Conservation (phyloP, 169 alveolate species). For the Eimeria praecox region DNA sequence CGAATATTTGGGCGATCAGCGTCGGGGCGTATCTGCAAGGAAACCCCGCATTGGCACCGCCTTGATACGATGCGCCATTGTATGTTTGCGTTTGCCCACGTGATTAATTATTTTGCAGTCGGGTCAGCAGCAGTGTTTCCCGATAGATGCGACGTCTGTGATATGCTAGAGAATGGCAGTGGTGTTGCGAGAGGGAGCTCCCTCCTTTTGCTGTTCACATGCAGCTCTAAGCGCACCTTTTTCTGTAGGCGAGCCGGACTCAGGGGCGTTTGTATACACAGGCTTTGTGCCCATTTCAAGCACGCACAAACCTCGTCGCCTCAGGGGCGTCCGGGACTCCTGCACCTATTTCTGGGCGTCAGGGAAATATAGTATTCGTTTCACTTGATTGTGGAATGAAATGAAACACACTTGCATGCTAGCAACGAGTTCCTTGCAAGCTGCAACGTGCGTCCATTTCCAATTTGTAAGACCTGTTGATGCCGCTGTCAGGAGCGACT, state of each 20-base stretch:
- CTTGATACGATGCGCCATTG: not conserved
- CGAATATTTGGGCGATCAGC: not conserved
- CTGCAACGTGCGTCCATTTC: not conserved
- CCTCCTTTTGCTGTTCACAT: not conserved
- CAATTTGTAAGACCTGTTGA: not conserved
- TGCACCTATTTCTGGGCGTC: not conserved
- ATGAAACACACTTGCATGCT: not conserved
- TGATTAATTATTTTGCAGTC: not conserved
- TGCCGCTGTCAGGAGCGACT: not conserved
- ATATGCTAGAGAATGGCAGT: not conserved
- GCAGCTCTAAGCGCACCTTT: not conserved
- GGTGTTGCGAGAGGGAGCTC: not conserved
- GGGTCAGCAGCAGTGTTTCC: not conserved
- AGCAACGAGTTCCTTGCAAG: not conserved
- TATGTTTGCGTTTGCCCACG: not conserved
- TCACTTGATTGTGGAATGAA: not conserved
- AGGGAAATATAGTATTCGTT: not conserved
- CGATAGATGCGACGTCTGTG: not conserved
- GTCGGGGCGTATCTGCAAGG: not conserved
- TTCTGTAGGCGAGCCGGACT: not conserved
- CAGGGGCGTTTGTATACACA: not conserved
- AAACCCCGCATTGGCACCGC: not conserved
- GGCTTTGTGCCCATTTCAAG: not conserved
- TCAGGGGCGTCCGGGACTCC: not conserved
- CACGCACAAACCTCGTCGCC: not conserved